Evolutionary conservation across 2,329 filamentous ascomycete genomes (phyloP), one percentile per base, ranked within the genome.

Genomic region (Metarhizium guizhouense): DNA sequence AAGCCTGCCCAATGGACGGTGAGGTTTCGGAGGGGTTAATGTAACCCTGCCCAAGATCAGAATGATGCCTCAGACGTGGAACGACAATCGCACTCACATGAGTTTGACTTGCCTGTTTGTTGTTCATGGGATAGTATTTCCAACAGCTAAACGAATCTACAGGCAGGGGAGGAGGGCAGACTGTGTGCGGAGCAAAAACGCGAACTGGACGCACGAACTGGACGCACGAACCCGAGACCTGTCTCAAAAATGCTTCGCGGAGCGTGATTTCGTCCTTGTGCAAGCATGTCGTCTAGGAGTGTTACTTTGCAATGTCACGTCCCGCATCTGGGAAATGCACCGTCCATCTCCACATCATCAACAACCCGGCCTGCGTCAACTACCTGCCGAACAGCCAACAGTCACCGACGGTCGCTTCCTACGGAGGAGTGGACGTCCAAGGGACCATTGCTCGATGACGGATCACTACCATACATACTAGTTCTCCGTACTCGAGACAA

Each of bases 281-380:
- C 42, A 20, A 16, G 42, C 18, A 8, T 45, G 42, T 25, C 42
- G 4, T 45, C n/a, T 10, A 20, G 18, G 53, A 25, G 52, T 14
- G 47, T 50, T 54, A 54, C 53, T 43, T 50, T 34, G 47, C 45
- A 54, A 43, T 54, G 53, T 50, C 29, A 43, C 52, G 34, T 43
- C 47, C 47, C 36, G 29, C 45, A 48, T 40, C 10, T 40, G 42
- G 16, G n/a, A 11, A 45, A 10, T 20, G 42, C 38, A 16, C 8
- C 38, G 2, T 40, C 38, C 8, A 45, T 45, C 10, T 20, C 42
- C 42, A 25, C 42, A 20, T 20, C 18, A 10, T 10, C n/a, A 45
- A 14, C 38, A 34, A 11, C 10, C 32, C 32, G 10, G 6, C 4
- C 30, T 4, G 7, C 32, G 32, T 34, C 32, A 11, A 34, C 32